Base-by-base conservation (phyloP, 371 early-diverging fungal genomes). In the Saksenaea oblongispora region DNA sequence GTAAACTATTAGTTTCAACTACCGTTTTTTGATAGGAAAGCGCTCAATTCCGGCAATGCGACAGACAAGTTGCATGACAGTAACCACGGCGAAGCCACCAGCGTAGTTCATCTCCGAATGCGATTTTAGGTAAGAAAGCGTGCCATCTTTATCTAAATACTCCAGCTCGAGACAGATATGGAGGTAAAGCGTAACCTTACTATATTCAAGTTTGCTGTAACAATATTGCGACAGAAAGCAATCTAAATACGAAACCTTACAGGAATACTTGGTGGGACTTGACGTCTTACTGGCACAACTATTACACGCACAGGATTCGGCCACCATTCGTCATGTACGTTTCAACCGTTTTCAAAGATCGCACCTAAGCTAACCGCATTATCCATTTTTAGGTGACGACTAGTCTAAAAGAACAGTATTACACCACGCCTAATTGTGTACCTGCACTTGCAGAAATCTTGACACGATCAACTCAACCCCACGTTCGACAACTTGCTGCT, bases 401-500 rank as follows among this genome's bases (percentile, higher is more conserved):
- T 51, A 78, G 85, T 14, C 73, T 92, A 59, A 88, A 82, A 67
- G 83, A 84, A 58, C 83, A 93, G 72, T 91, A 76, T 64, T 93
- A 89, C 71, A 75, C 70, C 47, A 75, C 74, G 11, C 60, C 85
- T 26, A 72, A 78, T 17, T 92, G 93, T 69, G 75, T 93, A 15
- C 89, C 92, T 64, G 91, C 92, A 18, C 79, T 93, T 34, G 75
- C 85, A 14, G 80, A 88, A 56, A 84, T 93, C 56, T 74, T 90
- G 56, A 66, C 81, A 61, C 78, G 75, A 9, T 87, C 86, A 11
- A 71, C 81, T 36, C 78, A 86, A 42, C 75, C 76, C 64, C 82
- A 82, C 71, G 79, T 95, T 18, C 92, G 95, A 51, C 95, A 95
- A 72, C 80, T 96, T 31, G 92, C 95, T 42, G 91, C 95, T 27